phyloP scores from a whole-genome alignment of 345 rosid genomes.

The Eucalyptus guilfoylei region DNA sequence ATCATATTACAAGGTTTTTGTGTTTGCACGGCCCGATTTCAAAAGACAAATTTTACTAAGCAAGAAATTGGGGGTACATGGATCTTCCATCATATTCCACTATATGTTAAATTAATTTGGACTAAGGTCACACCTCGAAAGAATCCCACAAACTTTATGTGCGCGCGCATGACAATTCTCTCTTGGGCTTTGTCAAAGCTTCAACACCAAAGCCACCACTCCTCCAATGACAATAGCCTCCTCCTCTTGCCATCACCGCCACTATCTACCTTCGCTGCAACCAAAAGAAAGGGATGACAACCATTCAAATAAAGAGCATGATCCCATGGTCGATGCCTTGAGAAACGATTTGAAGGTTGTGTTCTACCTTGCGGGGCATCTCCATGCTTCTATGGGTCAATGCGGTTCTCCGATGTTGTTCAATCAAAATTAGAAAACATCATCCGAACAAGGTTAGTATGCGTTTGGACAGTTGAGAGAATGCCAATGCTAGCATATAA shows the following conservation, averaged over 20 bases:
- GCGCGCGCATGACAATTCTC: neutral
- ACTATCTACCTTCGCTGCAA: neutral
- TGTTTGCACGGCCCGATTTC: neutral
- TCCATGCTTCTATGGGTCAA: neutral
- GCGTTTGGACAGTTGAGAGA: neutral
- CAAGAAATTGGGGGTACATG: neutral
- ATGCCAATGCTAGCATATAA: neutral
- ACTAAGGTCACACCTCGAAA: neutral
- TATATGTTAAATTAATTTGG: neutral
- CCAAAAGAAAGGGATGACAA: neutral
- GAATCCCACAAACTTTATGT: neutral
- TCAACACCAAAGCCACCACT: neutral
- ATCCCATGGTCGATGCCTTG: neutral
- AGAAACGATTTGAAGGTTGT: neutral
- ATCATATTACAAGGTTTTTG: neutral
- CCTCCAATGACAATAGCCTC: neutral
- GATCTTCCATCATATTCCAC: neutral
- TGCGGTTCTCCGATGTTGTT: neutral
- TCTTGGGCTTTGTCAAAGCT: neutral
- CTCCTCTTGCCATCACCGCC: neutral
- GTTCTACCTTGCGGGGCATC: neutral
- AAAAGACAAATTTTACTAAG: neutral
- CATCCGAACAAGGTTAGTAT: neutral
- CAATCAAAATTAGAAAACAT: neutral
- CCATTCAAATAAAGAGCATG: neutral